Evolutionary conservation across 1,284 basidiomycete genomes (phyloP), one percentile per base, ranked within the genome.

Genomic region (Microstroma glucosiphilum): DNA sequence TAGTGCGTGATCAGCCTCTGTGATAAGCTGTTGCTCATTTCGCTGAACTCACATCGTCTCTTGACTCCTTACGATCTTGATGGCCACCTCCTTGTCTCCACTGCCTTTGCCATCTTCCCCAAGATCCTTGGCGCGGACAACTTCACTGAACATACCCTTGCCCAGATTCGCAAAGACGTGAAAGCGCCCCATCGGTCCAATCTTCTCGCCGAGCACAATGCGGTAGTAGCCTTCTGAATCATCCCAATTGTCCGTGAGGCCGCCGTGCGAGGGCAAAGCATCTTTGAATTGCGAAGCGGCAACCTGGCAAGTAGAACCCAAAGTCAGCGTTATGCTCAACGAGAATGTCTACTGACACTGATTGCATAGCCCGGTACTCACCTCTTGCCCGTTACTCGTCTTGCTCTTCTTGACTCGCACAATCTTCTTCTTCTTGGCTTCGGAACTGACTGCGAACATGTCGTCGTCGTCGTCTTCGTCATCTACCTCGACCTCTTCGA

Each of bases 81-180:
- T 96, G 0, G 96, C 96, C 1, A 98, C 93, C 77, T 99, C 93
- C 1, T 65, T 59, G 0, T 68, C 69, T 1, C 57, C 30, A 13
- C 9, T n/a, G 13, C 30, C 30, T 40, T 40, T 41, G 8, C n/a
- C 43, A 13, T 68, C 54, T 15, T 67, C 60, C 12, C 59, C 40
- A 2, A 69, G 56, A 7, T 71, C 85, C 86, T 92, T 82, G 23
- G 96, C 86, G 56, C 90, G 87, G 23, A 97, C 92, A 46, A 98
- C 96, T 57, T 90, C 91, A 49, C 92, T 91, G 80, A 98, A 99
- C 92, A 98, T 99, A 63, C 96, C 96, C 79, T 94, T 93, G 40
- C 96, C 96, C 12, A 98, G 83, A 56, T 87, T 91, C 40, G 91
- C 92, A 69, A 90, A 94, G 12, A 98, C 91, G 77, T 96, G 92